Conservation (phyloP, 2,329 filamentous ascomycete species). For the Fusarium sterilihyphosum region DNA sequence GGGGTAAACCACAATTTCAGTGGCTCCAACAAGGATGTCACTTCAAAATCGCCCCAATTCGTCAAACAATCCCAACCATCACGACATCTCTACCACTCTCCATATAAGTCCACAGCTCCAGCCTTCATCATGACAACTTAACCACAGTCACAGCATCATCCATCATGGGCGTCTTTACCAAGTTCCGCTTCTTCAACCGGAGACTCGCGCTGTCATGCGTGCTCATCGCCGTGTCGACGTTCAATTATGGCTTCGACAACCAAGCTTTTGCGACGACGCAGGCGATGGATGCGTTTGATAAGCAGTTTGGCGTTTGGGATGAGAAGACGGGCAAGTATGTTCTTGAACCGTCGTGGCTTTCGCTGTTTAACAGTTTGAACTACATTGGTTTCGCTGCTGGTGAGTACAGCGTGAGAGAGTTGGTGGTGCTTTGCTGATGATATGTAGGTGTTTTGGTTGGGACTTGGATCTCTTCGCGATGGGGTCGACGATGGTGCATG, state of each 20-base stretch:
- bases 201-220: constrained; percentile 25
- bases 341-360: constrained; percentile 47
- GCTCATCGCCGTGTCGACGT: constrained; percentile 49
- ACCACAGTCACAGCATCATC: neutral
- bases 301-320: constrained; percentile 47
- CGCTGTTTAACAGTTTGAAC: constrained; percentile 50
- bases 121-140: neutral
- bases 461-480: constrained; percentile 37
- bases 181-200: constrained; percentile 40
- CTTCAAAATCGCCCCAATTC: neutral
- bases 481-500: constrained; percentile 43
- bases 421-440: neutral
- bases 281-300: constrained; percentile 50
- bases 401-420: neutral
- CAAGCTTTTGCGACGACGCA: constrained; percentile 49
- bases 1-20: neutral
- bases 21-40: neutral
- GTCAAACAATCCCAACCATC: constrained; percentile 31
- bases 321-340: constrained; percentile 35
- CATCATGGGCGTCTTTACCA: constrained; percentile 33
- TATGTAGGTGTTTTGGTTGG: constrained; percentile 35
- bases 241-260: constrained; percentile 55
- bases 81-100: constrained; percentile 15
- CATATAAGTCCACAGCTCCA: constrained; percentile 3
- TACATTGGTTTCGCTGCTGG: constrained; percentile 49